These are phyloP conservation scores for Musa troglodytarum DNA, from an alignment of 176 grass and related monocot species.

Conservation along the genomic window DNA sequence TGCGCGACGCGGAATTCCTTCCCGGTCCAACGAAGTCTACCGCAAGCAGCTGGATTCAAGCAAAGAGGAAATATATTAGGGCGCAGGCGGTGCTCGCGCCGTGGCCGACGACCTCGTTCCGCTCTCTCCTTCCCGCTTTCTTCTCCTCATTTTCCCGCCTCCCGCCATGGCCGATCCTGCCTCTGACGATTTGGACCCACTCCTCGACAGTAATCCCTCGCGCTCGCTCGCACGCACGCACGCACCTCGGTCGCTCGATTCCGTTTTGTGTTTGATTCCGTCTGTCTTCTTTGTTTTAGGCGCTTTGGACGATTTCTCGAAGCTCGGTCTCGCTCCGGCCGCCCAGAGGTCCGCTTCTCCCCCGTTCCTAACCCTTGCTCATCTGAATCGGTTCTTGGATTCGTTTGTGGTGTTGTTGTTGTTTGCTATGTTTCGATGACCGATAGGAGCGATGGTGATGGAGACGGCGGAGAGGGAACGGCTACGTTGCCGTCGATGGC, in stretches of 20 bases:
- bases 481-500: background rate
- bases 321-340: constrained; percentile 16
- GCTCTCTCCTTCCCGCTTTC: background rate
- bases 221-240: background rate
- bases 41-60: too few species aligned
- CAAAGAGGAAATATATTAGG: background rate
- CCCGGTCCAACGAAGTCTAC: too few species aligned
- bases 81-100: background rate
- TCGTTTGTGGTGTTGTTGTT: too few species aligned
- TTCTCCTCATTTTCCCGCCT: background rate
- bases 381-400: too few species aligned
- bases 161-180: constrained; percentile 32
- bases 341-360: background rate
- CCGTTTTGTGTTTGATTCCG: background rate
- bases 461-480: background rate
- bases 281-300: constrained; percentile 15
- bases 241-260: too few species aligned
- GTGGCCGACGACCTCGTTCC: background rate
- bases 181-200: constrained; percentile 38
- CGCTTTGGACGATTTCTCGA: constrained; percentile 32
- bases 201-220: constrained; percentile 24
- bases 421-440: background rate
- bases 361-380: too few species aligned
- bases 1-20: too few species aligned
- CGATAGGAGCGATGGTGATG: background rate